Evolutionary conservation across 352 stramenopile species (phyloP), one percentile per base, ranked within the genome.

Genomic region (Sclerospora graminicola): DNA sequence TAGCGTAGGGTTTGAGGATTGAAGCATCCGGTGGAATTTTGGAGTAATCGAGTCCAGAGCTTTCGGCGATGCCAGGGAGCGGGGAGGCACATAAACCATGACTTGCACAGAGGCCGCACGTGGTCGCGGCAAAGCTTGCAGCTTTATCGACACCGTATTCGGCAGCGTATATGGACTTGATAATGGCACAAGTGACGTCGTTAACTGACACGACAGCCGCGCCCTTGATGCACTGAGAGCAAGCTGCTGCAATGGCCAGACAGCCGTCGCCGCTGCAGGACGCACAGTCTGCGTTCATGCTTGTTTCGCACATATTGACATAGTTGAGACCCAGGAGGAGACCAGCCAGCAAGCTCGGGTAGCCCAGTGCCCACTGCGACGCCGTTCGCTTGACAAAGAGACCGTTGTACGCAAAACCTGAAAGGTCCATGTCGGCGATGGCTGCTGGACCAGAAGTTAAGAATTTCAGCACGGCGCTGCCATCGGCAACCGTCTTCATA

Each of bases 341-440:
- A 0, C 77, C 77, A 0, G 73, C 73, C 7, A 89, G 46, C 34
- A 89, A 39, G 50, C 73, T 86, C 41, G 73, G 77, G 54, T 84
- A 86, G 32, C 77, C 77, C 5, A 86, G 50, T 0, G 77, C 74
- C 70, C 71, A 89, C 37, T 89, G 57, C 18, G 57, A 60, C 19
- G 82, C 63, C 20, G 60, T 63, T 37, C 70, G 77, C 30, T 54
- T 61, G 21, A 57, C 74, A 44, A 89, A 85, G 9, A 89, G 34
- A 0, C 77, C 77, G 51, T 89, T 89, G 56, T 84, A 86, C 18
- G 63, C 73, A 34, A 89, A 89, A 23, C 71, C 74, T 13, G 56
- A 51, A 40, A 84, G 53, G 8, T 71, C 59, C 26, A 89, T 35
- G 20, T 58, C 48, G n/a, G 32, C 45, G 28, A 89, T 66, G 19